phyloP scores from a whole-genome alignment of 805 yeast genomes.

The Nakazawaea laoshanensis region DNA sequence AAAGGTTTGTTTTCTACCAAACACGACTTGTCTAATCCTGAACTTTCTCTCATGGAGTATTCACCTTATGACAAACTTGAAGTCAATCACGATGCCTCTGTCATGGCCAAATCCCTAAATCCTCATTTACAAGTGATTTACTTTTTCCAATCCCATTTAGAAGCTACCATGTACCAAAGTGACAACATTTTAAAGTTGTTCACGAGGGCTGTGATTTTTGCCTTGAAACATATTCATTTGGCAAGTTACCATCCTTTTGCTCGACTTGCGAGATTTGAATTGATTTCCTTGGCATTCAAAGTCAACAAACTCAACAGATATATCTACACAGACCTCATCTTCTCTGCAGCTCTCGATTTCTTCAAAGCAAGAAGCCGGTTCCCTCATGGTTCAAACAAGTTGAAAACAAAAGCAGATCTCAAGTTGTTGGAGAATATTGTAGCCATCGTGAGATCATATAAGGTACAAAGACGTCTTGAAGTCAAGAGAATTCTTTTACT shows the following conservation, averaged over 20 bases:
- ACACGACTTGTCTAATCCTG: slow-evolving; percentile 50
- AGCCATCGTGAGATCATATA: slow-evolving; percentile 15
- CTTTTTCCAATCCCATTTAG: slow-evolving; percentile 68
- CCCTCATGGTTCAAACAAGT: slow-evolving; percentile 80
- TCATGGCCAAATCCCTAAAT: slow-evolving; percentile 40
- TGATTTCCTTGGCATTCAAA: slow-evolving; percentile 60
- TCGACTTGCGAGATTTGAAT: slow-evolving; percentile 64
- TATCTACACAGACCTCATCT: slow-evolving; percentile 40
- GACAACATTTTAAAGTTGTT: slow-evolving; percentile 62
- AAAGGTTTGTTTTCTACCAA: slow-evolving; percentile 58
- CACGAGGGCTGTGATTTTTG: slow-evolving; percentile 48
- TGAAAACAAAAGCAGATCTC: slow-evolving; percentile 65
- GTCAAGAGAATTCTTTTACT: slow-evolving; percentile 46
- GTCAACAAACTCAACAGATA: slow-evolving; percentile 28
- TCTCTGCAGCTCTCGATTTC: slow-evolving; percentile 74
- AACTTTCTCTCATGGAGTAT: slow-evolving; percentile 75
- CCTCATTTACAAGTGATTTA: slow-evolving; percentile 66
- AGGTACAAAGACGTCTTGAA: slow-evolving; percentile 22
- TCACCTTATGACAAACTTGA: slow-evolving; percentile 68
- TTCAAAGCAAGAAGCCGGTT: slow-evolving; percentile 52
- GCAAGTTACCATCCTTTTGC: slow-evolving; percentile 85
- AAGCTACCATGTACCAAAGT: slow-evolving; percentile 69
- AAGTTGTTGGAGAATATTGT: slow-evolving; percentile 36
- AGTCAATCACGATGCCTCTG: slow-evolving; percentile 41
- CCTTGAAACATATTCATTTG: slow-evolving; percentile 36